Conservation (phyloP, 768 basidiomycete species). For the Leccinellum albellum region DNA sequence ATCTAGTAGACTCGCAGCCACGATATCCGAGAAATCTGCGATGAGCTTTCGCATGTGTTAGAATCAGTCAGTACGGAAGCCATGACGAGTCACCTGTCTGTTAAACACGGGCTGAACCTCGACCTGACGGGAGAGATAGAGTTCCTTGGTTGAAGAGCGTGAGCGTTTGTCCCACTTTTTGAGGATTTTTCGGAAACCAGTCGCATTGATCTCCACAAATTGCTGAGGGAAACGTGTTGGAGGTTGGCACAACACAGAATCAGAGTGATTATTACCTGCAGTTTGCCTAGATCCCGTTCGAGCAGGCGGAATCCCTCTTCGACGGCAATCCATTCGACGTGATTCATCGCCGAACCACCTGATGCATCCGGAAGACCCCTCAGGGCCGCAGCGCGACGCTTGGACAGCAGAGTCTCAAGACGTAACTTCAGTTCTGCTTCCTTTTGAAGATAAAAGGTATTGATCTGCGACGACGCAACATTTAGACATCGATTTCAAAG, state of each 20-base stretch:
- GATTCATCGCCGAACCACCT: conserved; percentile 51
- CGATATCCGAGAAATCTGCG: conserved; percentile 90
- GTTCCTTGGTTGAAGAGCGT: conserved; percentile 91
- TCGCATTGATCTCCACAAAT: conserved; percentile 97
- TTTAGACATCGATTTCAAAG: conserved; percentile 1
- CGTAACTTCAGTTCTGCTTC: conserved; percentile 92
- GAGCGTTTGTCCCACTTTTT: conserved; percentile 99
- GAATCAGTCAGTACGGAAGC: conserved; percentile 1
- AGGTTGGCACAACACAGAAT: conserved; percentile 6
- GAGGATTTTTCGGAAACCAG: conserved; percentile 93
- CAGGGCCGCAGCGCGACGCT: conserved; percentile 80
- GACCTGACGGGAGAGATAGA: conserved; percentile 93
- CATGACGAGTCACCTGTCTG: conserved; percentile 61
- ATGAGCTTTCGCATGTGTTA: conserved; percentile 60
- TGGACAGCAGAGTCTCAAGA: conserved; percentile 89
- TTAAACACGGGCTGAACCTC: conserved; percentile 99
- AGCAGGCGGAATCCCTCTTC: conserved; percentile 95
- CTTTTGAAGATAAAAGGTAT: conserved; percentile 95
- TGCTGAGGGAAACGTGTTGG: conserved; percentile 49
- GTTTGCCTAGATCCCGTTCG: conserved; percentile 89
- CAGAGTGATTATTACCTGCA: conserved; percentile 60
- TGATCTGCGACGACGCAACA: conserved; percentile 61
- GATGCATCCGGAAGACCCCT: conserved; percentile 64
- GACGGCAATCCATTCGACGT: conserved; percentile 93
- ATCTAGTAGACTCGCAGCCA: conserved; percentile 77